Evolutionary conservation across 331 rosid genomes (phyloP).

Genomic region (Phaseolus coccineus): DNA sequence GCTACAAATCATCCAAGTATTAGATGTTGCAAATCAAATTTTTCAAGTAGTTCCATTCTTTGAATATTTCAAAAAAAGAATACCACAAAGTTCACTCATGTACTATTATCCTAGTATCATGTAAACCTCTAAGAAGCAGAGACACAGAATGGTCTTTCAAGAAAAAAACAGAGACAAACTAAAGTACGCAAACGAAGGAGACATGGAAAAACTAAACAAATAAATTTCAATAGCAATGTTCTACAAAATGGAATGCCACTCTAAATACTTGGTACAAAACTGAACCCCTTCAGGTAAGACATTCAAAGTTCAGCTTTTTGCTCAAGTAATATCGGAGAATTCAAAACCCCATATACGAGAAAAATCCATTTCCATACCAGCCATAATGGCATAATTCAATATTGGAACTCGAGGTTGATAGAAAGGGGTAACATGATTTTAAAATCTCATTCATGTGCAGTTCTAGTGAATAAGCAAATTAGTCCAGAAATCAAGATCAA

Average conservation of each 20-base stretch:
- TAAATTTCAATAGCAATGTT: background rate
- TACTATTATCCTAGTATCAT: background rate
- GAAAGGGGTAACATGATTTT: background rate
- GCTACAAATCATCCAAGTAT: conserved; percentile 6
- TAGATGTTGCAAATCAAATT: conserved; percentile 14
- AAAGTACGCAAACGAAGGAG: background rate
- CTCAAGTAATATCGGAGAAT: background rate
- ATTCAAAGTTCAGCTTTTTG: conserved; percentile 18
- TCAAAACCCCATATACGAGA: background rate
- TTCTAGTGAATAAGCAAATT: background rate
- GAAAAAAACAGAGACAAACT: background rate
- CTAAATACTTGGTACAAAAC: background rate
- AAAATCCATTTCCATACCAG: background rate
- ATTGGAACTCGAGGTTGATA: conserved; percentile 12
- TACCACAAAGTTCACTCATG: background rate
- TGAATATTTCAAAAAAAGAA: conserved; percentile 11
- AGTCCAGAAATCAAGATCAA: background rate
- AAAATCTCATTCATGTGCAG: background rate
- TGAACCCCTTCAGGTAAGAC: background rate
- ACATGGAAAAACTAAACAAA: background rate
- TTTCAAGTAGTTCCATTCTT: conserved; percentile 18
- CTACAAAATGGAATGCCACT: background rate
- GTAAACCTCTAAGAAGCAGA: conserved; percentile 22
- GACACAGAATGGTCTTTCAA: conserved; percentile 1
- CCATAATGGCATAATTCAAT: background rate